Conservation (phyloP, 129 eudicot genomes). For the Helichrysum umbraculigerum region DNA sequence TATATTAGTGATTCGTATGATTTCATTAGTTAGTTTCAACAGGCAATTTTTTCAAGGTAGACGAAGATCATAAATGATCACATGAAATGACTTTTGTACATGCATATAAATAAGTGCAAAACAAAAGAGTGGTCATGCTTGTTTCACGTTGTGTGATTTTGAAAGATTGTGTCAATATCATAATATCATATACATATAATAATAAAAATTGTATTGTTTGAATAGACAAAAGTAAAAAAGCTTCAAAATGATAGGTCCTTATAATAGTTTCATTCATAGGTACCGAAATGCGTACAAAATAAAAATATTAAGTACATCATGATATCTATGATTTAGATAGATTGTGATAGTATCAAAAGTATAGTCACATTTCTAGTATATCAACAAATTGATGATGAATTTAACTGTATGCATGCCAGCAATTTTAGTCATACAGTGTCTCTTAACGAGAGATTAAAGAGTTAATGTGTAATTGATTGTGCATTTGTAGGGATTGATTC, state of each 20-base stretch:
- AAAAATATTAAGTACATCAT: background rate
- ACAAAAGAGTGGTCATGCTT: constrained; percentile 19
- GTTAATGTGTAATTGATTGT: background rate
- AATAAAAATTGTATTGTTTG: background rate
- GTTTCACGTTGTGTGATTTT: constrained; percentile 3
- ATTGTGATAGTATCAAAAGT: background rate
- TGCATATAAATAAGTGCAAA: background rate
- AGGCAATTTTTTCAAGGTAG: background rate
- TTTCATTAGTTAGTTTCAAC: background rate
- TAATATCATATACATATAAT: too few relatives aligned
- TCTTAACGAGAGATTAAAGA: too few relatives aligned
- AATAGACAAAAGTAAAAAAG: background rate
- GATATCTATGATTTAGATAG: background rate
- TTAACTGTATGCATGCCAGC: too few relatives aligned
- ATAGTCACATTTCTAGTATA: background rate
- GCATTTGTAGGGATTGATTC: constrained; percentile 45
- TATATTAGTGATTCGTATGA: background rate
- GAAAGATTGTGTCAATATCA: constrained; percentile 9
- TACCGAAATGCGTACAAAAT: background rate
- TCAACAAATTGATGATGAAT: too few relatives aligned
- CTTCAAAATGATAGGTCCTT: background rate
- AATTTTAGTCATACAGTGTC: too few relatives aligned
- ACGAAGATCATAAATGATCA: background rate
- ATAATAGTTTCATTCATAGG: background rate
- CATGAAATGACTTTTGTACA: background rate